These are phyloP conservation scores for Cupressus sempervirens DNA, from an alignment of 75 land plant genomes.

Conservation along the genomic window DNA sequence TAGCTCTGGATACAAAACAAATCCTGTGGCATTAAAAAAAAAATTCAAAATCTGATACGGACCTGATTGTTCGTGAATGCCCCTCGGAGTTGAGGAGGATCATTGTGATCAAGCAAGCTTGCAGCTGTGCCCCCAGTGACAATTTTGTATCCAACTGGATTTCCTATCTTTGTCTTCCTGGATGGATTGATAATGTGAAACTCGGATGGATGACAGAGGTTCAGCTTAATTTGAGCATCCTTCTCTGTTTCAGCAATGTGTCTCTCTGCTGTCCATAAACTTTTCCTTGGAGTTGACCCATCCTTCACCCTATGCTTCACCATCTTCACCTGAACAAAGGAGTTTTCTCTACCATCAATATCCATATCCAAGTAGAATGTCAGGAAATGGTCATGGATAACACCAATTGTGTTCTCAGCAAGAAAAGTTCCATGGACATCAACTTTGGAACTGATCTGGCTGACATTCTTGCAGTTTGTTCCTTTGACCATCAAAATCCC, in stretches of 20 bases:
- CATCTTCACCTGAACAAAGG: conserved; percentile 68
- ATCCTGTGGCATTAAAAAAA: no score
- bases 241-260: conserved; percentile 69
- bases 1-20: no score
- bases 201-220: conserved; percentile 63
- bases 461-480: conserved; percentile 36
- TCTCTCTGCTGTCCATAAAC: conserved; percentile 46
- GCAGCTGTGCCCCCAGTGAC: conserved; percentile 74
- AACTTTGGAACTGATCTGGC: conserved; percentile 30
- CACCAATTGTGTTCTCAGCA: conserved; percentile 75
- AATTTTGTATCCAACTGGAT: conserved; percentile 73
- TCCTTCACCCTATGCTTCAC: conserved; percentile 21
- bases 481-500: conserved; percentile 79
- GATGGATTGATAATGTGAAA: conserved; percentile 65
- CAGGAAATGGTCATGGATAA: conserved; percentile 79
- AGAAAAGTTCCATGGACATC: conserved; percentile 57
- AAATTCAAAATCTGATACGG: neutral
- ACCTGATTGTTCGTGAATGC: conserved; percentile 82
- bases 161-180: conserved; percentile 57
- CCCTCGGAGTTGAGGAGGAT: conserved; percentile 67
- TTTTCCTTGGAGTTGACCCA: conserved; percentile 49
- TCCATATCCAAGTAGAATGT: conserved; percentile 82
- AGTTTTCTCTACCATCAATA: conserved; percentile 75
- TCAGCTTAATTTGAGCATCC: conserved; percentile 68
- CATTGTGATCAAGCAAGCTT: conserved; percentile 54